Evolutionary conservation across 75 land plant species (phyloP).

Genomic region (Pinus albicaulis): DNA sequence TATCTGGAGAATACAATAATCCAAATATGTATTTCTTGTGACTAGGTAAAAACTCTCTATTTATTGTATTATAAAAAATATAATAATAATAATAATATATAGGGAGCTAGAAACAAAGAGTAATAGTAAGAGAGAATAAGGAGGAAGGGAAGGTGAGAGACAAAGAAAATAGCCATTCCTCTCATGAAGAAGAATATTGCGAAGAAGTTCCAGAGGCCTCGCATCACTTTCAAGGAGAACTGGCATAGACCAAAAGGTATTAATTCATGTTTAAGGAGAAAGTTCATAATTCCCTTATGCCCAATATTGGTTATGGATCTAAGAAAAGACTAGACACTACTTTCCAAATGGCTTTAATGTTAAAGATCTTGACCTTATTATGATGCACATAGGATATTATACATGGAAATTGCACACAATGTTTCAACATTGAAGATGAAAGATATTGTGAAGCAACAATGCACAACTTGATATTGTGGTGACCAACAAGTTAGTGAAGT

Average conservation of each 20-base stretch:
- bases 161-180: no score
- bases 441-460: slow-evolving; percentile 38
- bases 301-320: slow-evolving; percentile 60
- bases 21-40: no score
- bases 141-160: no score
- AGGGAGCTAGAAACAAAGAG: no score
- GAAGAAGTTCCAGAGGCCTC: no score
- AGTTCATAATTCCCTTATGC: slow-evolving; percentile 51
- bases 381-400: slow-evolving; percentile 56
- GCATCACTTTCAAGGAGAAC: no score
- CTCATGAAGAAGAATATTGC: no score
- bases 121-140: no score
- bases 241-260: slow-evolving; percentile 61
- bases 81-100: no score
- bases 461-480: slow-evolving; percentile 30
- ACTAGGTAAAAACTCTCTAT: no score
- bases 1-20: no score
- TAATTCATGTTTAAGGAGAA: slow-evolving; percentile 53
- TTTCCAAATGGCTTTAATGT: slow-evolving; percentile 47
- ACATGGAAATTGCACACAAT: slow-evolving; percentile 50
- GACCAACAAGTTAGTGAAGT: slow-evolving; percentile 10
- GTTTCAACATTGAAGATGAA: slow-evolving; percentile 59
- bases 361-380: slow-evolving; percentile 40
- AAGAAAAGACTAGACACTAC: slow-evolving; percentile 58
- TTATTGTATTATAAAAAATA: no score